Evolutionary conservation across 1,139 yeast genomes (phyloP).

Genomic region (Pichia norvegensis): DNA sequence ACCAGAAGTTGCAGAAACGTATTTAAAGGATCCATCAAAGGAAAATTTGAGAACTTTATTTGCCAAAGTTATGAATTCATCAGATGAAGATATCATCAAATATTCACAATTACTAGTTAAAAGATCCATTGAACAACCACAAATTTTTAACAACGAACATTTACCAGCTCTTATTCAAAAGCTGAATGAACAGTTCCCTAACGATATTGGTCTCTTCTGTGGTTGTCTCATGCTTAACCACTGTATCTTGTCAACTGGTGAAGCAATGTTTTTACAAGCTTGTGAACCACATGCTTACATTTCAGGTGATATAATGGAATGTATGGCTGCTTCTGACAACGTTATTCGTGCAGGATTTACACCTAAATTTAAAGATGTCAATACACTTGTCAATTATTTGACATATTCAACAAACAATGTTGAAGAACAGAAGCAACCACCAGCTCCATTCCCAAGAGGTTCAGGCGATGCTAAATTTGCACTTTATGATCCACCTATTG

Average conservation of each 20-base stretch:
- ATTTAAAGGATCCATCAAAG: constrained; percentile 32
- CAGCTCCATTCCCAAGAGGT: constrained; percentile 57
- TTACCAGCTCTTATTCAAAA: constrained; percentile 68
- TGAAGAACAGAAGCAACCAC: constrained; percentile 80
- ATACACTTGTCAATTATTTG: constrained; percentile 80
- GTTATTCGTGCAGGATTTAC: constrained; percentile 98
- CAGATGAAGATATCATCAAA: constrained; percentile 44
- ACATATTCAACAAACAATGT: constrained; percentile 87
- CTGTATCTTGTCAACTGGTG: constrained; percentile 76
- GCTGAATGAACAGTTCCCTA: constrained; percentile 80
- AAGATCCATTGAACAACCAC: constrained; percentile 51
- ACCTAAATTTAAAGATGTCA: constrained; percentile 94
- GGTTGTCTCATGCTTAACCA: constrained; percentile 91
- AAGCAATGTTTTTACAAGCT: constrained; percentile 94
- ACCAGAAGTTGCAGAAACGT: constrained; percentile 44
- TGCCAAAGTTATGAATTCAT: constrained; percentile 73
- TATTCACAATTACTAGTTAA: constrained; percentile 55
- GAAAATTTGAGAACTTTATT: constrained; percentile 66
- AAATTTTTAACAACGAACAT: constrained; percentile 37
- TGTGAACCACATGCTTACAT: constrained; percentile 98
- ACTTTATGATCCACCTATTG: constrained; percentile 92
- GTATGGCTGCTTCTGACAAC: constrained; percentile 98
- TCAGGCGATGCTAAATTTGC: constrained; percentile 59
- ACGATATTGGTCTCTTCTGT: constrained; percentile 91
- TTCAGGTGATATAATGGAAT: constrained; percentile 93